Percentiles rank a stretch among this genome's conserved stretches.
Evolutionary conservation across 768 basidiomycete species (phyloP).

Genomic region (Macrocybe gigantea): DNA sequence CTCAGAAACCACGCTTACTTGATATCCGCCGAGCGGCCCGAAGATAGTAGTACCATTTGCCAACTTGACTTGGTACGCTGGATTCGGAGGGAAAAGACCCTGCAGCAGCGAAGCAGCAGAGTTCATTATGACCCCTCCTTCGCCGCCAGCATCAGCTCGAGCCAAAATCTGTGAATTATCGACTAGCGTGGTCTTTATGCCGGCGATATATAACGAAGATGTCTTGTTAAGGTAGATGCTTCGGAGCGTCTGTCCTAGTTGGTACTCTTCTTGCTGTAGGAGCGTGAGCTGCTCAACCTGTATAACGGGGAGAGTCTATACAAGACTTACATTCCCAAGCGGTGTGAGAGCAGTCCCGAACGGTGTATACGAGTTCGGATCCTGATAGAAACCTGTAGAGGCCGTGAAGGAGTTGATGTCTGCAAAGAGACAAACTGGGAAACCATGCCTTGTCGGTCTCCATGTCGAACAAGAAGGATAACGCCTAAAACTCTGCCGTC

Average conservation of each 20-base stretch:
- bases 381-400: constrained; percentile 55
- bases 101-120: constrained; percentile 65
- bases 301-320: not conserved
- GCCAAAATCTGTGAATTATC: constrained; percentile 34
- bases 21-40: constrained; percentile 64
- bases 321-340: constrained; percentile 53
- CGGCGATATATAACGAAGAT: constrained; percentile 47
- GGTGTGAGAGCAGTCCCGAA: constrained; percentile 57
- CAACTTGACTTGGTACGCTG: constrained; percentile 43
- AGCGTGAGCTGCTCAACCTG: not conserved
- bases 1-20: constrained; percentile 20
- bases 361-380: constrained; percentile 50
- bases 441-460: constrained; percentile 43
- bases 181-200: constrained; percentile 29
- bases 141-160: constrained; percentile 65
- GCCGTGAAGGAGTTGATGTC: not conserved
- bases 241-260: constrained; percentile 48
- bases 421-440: constrained; percentile 1
- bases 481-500: constrained; percentile 42
- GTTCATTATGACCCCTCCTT: constrained; percentile 61
- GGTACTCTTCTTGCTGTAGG: constrained; percentile 47
- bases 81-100: constrained; percentile 55
- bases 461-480: constrained; percentile 53
- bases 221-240: constrained; percentile 47
- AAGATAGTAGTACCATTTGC: constrained; percentile 57